phyloP scores from a whole-genome alignment of 177 flowering plant species.

The Tripterygium wilfordii region DNA sequence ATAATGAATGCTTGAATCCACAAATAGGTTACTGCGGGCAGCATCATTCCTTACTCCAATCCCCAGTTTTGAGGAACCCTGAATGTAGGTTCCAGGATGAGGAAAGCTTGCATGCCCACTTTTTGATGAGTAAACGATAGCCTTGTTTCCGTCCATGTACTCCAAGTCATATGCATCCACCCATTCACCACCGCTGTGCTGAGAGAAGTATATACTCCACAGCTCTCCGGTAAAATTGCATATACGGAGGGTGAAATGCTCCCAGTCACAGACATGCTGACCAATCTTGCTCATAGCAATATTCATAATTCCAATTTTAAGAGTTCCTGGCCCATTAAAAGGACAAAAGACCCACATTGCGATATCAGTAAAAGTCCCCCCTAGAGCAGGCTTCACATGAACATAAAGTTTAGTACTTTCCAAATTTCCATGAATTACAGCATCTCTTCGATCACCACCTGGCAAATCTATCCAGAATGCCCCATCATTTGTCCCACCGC shows the following conservation, averaged over 20 bases:
- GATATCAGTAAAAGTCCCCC: conserved; percentile 47
- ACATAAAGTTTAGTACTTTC: conserved; percentile 42
- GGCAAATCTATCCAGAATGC: conserved; percentile 45
- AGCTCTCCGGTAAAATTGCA: conserved; percentile 45
- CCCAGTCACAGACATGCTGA: conserved; percentile 46
- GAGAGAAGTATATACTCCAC: conserved; percentile 37
- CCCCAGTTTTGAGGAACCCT: conserved; percentile 32
- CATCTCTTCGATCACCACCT: conserved; percentile 7
- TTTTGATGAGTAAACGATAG: conserved; percentile 33
- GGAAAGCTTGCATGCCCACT: conserved; percentile 42
- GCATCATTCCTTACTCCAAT: conserved; percentile 40
- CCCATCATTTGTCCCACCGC: conserved; percentile 35
- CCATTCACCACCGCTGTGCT: conserved; percentile 53
- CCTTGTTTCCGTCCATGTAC: conserved; percentile 31
- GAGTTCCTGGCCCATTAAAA: conserved; percentile 42
- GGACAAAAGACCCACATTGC: conserved; percentile 55
- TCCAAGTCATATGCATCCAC: conserved; percentile 35
- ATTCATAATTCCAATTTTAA: conserved; percentile 27
- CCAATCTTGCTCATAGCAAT: conserved; percentile 29
- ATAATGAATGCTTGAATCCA: conserved; percentile 33
- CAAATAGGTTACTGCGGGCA: conserved; percentile 22
- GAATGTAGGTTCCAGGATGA: conserved; percentile 34
- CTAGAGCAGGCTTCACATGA: conserved; percentile 46
- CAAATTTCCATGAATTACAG: conserved; percentile 31
- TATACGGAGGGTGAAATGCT: conserved; percentile 41